Evolutionary conservation across 768 basidiomycete species (phyloP).

Genomic region (Suillus subluteus): DNA sequence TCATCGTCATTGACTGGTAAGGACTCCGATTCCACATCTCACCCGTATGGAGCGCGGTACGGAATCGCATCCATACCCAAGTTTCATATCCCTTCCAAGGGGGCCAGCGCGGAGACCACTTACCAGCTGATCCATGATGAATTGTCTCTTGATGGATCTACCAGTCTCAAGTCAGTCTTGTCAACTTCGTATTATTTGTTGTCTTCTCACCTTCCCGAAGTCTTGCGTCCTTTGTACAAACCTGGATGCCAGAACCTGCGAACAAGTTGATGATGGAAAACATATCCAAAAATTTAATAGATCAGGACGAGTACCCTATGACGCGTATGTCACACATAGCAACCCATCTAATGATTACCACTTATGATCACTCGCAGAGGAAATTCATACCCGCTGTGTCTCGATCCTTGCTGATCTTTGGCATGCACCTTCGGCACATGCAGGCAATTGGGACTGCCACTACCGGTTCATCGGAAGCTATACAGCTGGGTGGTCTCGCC

Average conservation of each 20-base stretch:
- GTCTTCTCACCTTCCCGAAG: conserved; percentile 21
- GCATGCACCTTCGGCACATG: conserved; percentile 58
- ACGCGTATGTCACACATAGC: conserved; percentile 39
- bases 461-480: conserved; percentile 72
- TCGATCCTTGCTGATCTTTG: conserved; percentile 69
- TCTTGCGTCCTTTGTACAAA: conserved; percentile 70
- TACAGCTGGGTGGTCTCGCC: conserved; percentile 72
- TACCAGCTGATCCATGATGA: conserved; percentile 71
- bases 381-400: conserved; percentile 49
- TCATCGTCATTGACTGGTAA: conserved; percentile 40
- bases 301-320: conserved; percentile 71
- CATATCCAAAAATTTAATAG: conserved; percentile 68
- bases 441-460: conserved; percentile 72
- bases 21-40: conserved; percentile 36
- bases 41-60: conserved; percentile 66
- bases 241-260: conserved; percentile 60
- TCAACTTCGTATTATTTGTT: neutral
- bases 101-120: conserved; percentile 52
- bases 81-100: conserved; percentile 64
- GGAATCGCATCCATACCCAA: conserved; percentile 72
- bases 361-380: conserved; percentile 27
- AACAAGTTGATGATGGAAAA: conserved; percentile 66
- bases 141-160: conserved; percentile 56
- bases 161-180: conserved; percentile 49
- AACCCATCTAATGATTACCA: neutral